Base-by-base conservation (phyloP, 441 rosid genomes). In the Eruca vesicaria region DNA sequence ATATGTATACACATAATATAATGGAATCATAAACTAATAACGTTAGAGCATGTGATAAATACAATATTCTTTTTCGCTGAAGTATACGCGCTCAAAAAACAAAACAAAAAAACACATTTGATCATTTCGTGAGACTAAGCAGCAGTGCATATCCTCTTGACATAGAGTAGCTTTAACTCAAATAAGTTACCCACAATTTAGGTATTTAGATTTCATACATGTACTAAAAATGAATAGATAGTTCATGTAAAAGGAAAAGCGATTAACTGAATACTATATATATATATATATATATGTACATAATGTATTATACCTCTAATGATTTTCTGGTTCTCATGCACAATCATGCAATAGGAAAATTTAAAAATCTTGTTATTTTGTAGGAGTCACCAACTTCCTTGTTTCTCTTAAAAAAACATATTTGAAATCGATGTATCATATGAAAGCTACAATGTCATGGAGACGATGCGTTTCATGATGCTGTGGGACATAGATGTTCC, bases 401-500 rank as follows among this genome's bases (percentile, higher is more conserved):
- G 11, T 58, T 31, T 57, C 9, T 6, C 61, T 56, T 9, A 3
- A n/a, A 10, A 66, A 33, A 36, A 68, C 10, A 53, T 19, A 61
- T 28, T 61, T 68, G 23, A 68, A 68, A 36, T 67, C 43, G 55
- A 74, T 74, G 56, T 59, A 68, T 74, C 15, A 66, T 56, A 16
- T 23, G 66, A 76, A 64, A 70, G 53, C 61, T 63, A 62, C 64
- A n/a, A 58, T 57, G 63, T 33, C 43, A 31, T 65, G 41, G 43
- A 69, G 71, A 63, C 14, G 75, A 21, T 76, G 79, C 35, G 41
- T 76, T 63, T 4, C 79, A 69, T 63, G 71, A 76, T 63, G 75
- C 19, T 48, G 72, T 58, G 80, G 71, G 75, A 41, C 61, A 77
- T 77, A n/a, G 1, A 76, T 70, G 80, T 4, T 48, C 76, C 76